These are phyloP conservation scores for Hemileia vastatrix DNA, from an alignment of 1,284 basidiomycete genomes.

Conservation along the genomic window DNA sequence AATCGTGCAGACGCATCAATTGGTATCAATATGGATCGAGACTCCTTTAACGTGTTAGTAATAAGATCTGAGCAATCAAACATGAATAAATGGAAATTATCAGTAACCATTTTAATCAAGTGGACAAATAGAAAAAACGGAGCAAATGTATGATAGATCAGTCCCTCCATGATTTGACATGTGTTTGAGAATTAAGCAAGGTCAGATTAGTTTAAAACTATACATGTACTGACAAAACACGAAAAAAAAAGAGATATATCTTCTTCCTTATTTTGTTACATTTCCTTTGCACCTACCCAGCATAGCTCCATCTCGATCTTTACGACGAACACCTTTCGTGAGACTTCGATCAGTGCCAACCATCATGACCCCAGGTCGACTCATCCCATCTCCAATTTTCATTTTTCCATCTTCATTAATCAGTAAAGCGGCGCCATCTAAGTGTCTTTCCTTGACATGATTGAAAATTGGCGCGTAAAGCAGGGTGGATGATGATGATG, in stretches of 20 bases:
- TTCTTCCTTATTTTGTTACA: too few relatives aligned
- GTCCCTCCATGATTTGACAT: too few relatives aligned
- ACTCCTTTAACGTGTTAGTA: constrained; percentile 65
- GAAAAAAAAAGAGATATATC: neutral
- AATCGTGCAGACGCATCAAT: constrained; percentile 88
- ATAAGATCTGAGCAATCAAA: constrained; percentile 58
- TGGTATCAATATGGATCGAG: constrained; percentile 68
- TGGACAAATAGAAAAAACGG: neutral
- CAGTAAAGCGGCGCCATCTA: constrained; percentile 84
- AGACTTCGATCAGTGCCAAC: constrained; percentile 78
- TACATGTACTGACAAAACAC: constrained; percentile 14
- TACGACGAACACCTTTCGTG: constrained; percentile 72
- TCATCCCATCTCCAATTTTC: constrained; percentile 62
- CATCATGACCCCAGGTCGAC: constrained; percentile 81
- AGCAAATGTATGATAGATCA: too few relatives aligned
- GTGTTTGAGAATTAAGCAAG: too few relatives aligned
- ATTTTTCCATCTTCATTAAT: constrained; percentile 57
- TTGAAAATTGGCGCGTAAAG: constrained; percentile 94
- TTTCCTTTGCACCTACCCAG: constrained; percentile 67
- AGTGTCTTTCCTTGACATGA: constrained; percentile 89
- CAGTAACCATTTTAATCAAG: constrained; percentile 22
- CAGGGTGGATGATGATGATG: constrained; percentile 73
- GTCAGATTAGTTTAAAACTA: constrained; percentile 1
- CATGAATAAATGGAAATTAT: constrained; percentile 1
- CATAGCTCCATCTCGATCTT: constrained; percentile 80